A percentile compares a stretch with the other conserved stretches of the same genome.
Conservation (phyloP, 1,139 yeast genomes). For the Saccharomycopsis hybrid region DNA sequence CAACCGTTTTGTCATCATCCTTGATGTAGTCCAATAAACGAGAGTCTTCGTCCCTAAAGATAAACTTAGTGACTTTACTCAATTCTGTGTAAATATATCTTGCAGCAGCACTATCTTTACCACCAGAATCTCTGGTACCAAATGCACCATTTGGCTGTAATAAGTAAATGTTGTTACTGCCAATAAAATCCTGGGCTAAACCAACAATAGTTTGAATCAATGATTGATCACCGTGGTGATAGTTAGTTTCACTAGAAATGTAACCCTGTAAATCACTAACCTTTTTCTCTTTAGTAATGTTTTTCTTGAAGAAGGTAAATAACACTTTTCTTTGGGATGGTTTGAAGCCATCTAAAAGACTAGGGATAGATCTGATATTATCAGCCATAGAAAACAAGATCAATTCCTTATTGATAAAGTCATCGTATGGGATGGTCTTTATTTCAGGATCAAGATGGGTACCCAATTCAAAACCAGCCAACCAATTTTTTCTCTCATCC, state of each 20-base stretch:
- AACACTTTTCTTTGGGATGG: conserved; percentile 96
- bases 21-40: conserved; percentile 73
- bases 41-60: conserved; percentile 77
- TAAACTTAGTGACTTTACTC: conserved; percentile 63
- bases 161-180: conserved; percentile 81
- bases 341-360: conserved; percentile 89
- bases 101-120: conserved; percentile 97
- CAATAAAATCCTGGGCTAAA: conserved; percentile 91
- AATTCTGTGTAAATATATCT: conserved; percentile 93
- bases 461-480: conserved; percentile 83
- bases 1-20: conserved; percentile 92
- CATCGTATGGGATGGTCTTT: conserved; percentile 77
- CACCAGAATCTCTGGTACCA: conserved; percentile 96
- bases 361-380: conserved; percentile 91
- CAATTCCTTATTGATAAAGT: conserved; percentile 90
- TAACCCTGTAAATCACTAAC: conserved; percentile 91
- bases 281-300: conserved; percentile 69
- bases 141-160: conserved; percentile 92
- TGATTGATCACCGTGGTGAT: conserved; percentile 93
- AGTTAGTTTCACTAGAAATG: conserved; percentile 83
- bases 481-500: conserved; percentile 97
- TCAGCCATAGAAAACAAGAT: conserved; percentile 96
- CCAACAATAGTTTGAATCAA: conserved; percentile 87
- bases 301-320: conserved; percentile 82
- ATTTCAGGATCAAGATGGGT: conserved; percentile 84